These are phyloP conservation scores for Salvia hispanica DNA, from an alignment of 257 asterid genomes.

Conservation along the genomic window DNA sequence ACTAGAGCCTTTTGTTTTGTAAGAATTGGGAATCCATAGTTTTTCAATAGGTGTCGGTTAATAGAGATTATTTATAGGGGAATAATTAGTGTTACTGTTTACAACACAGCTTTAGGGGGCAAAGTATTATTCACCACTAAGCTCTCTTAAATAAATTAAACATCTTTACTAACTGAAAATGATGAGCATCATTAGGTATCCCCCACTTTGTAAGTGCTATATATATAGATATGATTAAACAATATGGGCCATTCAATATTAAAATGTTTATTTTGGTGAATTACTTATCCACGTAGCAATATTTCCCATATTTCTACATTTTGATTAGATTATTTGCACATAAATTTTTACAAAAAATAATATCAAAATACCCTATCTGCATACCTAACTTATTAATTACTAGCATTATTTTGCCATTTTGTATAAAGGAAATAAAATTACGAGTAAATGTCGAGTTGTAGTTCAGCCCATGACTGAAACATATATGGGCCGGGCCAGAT, in stretches of 20 bases:
- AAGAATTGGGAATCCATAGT: background rate
- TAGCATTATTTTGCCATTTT: too few species aligned
- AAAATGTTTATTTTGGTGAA: background rate
- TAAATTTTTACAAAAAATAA: too few species aligned
- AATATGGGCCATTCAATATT: background rate
- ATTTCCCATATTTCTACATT: too few species aligned
- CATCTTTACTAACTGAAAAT: background rate
- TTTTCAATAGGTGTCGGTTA: background rate
- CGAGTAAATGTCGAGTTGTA: too few species aligned
- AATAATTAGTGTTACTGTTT: background rate
- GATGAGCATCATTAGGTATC: background rate
- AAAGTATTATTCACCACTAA: slow-evolving; percentile 24
- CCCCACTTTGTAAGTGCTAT: slow-evolving; percentile 1
- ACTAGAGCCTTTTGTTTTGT: background rate
- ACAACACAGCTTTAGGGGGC: slow-evolving; percentile 7
- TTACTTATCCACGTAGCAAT: too few species aligned
- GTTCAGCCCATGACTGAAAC: too few species aligned
- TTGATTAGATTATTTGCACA: too few species aligned
- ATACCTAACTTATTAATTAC: too few species aligned
- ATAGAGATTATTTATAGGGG: slow-evolving; percentile 1
- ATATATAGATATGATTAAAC: background rate
- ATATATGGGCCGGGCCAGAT: too few species aligned
- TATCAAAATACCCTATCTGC: too few species aligned
- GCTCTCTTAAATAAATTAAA: background rate
- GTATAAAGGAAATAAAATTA: too few species aligned